These are phyloP conservation scores for Cordia subcordata DNA, from an alignment of 257 asterid genomes.

Conservation along the genomic window DNA sequence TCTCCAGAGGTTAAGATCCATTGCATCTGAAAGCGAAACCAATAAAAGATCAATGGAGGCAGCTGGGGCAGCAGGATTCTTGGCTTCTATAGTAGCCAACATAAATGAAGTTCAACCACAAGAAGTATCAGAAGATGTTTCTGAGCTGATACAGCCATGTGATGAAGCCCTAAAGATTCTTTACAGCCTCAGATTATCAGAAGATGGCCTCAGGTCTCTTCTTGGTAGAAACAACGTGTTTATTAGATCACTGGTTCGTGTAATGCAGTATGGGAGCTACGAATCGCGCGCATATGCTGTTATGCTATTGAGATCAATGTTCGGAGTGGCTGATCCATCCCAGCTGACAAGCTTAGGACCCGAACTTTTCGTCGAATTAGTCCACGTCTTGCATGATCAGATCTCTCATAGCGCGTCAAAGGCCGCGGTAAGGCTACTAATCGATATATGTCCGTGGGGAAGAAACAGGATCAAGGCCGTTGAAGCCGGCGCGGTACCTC, in stretches of 20 bases:
- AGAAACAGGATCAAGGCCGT: conserved; percentile 39
- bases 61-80: conserved; percentile 36
- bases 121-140: conserved; percentile 1
- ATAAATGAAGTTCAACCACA: conserved; percentile 1
- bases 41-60: conserved; percentile 43
- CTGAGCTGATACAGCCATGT: conserved; percentile 3
- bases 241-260: conserved; percentile 25
- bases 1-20: conserved; percentile 29
- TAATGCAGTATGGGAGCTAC: conserved; percentile 42
- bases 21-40: conserved; percentile 34
- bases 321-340: conserved; percentile 32
- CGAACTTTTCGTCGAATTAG: conserved; percentile 24
- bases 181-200: conserved; percentile 38
- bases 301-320: conserved; percentile 30
- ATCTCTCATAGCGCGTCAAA: conserved; percentile 17
- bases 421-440: conserved; percentile 28
- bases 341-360: conserved; percentile 23
- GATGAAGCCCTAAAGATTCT: conserved; percentile 49
- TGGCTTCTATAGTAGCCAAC: conserved; percentile 28
- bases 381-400: conserved; percentile 8
- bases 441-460: conserved; percentile 36
- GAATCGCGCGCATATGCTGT: conserved; percentile 44
- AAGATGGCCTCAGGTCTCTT: conserved; percentile 27
- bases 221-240: conserved; percentile 16
- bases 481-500: conserved; percentile 32